Evolutionary conservation across 2,329 filamentous ascomycete species (phyloP).

Genomic region (Alternaria atra): DNA sequence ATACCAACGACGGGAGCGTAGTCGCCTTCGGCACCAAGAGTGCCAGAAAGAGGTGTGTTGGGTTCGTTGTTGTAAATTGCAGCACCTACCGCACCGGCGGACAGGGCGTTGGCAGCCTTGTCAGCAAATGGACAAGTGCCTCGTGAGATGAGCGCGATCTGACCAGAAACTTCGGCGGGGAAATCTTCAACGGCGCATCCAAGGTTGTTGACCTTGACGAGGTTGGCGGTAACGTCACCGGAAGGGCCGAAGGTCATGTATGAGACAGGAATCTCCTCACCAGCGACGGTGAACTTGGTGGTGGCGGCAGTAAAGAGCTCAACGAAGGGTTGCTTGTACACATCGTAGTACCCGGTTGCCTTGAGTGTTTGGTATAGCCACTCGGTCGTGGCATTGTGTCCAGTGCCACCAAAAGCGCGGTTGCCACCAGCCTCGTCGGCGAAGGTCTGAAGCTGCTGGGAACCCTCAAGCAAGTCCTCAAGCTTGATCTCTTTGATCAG

Average conservation of each 20-base stretch:
- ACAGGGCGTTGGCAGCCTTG: constrained; percentile 72
- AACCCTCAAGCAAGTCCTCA: constrained; percentile 43
- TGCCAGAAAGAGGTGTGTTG: constrained; percentile 68
- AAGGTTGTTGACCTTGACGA: constrained; percentile 68
- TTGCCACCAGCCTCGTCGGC: constrained; percentile 46
- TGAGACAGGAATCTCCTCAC: constrained; percentile 32
- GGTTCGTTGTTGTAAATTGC: constrained; percentile 76
- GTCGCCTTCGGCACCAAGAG: constrained; percentile 64
- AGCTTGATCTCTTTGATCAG: constrained; percentile 43
- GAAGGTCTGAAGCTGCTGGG: constrained; percentile 45
- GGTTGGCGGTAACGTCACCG: constrained; percentile 65
- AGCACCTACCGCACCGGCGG: constrained; percentile 72
- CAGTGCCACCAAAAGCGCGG: constrained; percentile 47
- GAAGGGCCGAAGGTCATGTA: constrained; percentile 68
- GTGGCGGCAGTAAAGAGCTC: constrained; percentile 47
- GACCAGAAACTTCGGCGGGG: constrained; percentile 64
- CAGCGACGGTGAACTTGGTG: constrained; percentile 35
- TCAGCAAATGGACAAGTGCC: constrained; percentile 73
- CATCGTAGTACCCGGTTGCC: constrained; percentile 45
- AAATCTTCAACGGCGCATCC: constrained; percentile 72
- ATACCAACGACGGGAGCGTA: constrained; percentile 75
- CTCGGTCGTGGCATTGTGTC: constrained; percentile 47
- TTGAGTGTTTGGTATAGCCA: constrained; percentile 45
- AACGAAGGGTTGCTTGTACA: constrained; percentile 47
- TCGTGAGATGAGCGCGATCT: constrained; percentile 73